Conservation (phyloP, 495 filamentous ascomycete genomes). For the Aspergillus egyptiacus region DNA sequence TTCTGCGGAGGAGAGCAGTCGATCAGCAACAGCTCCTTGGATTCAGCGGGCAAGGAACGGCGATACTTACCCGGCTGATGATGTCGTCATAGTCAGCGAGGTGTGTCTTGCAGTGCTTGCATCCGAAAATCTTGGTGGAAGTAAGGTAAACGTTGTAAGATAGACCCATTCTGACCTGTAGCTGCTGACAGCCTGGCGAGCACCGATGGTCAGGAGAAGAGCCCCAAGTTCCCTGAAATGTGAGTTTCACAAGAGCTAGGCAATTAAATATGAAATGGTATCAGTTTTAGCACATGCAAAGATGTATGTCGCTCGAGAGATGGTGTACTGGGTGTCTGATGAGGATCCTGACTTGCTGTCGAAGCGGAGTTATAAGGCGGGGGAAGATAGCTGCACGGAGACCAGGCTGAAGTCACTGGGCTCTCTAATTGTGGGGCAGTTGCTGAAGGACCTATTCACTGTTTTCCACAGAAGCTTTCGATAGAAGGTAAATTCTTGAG, state of each 20-base stretch:
- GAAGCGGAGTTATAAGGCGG: conserved; percentile 8
- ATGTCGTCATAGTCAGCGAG: conserved; percentile 93
- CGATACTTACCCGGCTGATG: conserved; percentile 70
- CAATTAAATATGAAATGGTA: background rate
- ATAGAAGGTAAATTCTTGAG: background rate
- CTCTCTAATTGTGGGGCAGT: background rate
- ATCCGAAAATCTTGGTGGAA: conserved; percentile 85
- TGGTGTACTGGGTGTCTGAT: conserved; percentile 5
- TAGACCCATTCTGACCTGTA: conserved; percentile 68
- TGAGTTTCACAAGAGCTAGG: conserved; percentile 14
- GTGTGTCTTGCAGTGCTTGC: conserved; percentile 93
- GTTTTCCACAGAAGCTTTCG: background rate
- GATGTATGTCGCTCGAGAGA: background rate
- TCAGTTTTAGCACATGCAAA: conserved; percentile 5
- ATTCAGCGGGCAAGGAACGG: conserved; percentile 5
- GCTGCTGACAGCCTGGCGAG: conserved; percentile 11
- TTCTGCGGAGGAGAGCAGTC: conserved; percentile 52
- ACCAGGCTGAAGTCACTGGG: background rate
- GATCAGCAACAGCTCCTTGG: conserved; percentile 12
- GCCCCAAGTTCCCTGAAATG: conserved; percentile 11
- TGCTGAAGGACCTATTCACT: background rate
- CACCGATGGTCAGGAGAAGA: conserved; percentile 7
- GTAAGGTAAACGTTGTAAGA: conserved; percentile 94
- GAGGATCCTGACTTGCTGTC: conserved; percentile 15
- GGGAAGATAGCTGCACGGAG: conserved; percentile 4